These are phyloP conservation scores for Blastomyces silverae DNA, from an alignment of 2,329 filamentous ascomycete genomes.

Conservation along the genomic window DNA sequence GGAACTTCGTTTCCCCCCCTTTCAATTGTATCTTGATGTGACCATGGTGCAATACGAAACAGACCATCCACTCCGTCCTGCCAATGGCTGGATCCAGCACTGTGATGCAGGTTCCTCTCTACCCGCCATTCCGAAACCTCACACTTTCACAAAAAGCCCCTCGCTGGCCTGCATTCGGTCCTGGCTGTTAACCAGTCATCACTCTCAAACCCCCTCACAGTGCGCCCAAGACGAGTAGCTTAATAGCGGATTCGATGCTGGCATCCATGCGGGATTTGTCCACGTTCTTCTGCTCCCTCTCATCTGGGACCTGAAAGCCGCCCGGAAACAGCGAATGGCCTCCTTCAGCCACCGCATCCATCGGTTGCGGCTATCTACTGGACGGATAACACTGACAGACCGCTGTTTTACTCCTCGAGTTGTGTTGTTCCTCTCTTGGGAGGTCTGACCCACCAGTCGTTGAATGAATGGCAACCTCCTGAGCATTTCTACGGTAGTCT, in stretches of 20 bases:
- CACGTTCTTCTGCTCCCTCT: background rate
- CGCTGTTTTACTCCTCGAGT: background rate
- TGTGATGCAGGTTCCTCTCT: constrained; percentile 4
- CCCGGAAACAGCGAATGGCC: constrained; percentile 6
- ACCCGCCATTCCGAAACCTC: background rate
- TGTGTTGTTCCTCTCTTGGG: background rate
- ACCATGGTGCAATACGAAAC: constrained; percentile 1
- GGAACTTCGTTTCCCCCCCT: background rate
- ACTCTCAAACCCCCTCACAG: too few relatives aligned
- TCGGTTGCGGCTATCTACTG: background rate
- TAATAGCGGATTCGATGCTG: background rate
- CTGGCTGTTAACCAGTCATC: background rate
- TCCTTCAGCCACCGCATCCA: background rate
- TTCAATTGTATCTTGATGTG: background rate
- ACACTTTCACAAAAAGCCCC: background rate
- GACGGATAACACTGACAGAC: background rate
- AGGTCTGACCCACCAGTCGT: background rate
- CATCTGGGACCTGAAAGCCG: background rate
- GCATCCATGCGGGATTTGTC: background rate
- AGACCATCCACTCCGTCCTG: background rate
- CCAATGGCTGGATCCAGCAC: constrained; percentile 2
- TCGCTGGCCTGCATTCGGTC: background rate
- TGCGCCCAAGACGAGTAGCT: too few relatives aligned
- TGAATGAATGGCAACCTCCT: background rate
- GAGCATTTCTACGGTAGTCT: too few relatives aligned